Base-by-base conservation (phyloP, 2,329 filamentous ascomycete species). In the Ceratocystis destructans region DNA sequence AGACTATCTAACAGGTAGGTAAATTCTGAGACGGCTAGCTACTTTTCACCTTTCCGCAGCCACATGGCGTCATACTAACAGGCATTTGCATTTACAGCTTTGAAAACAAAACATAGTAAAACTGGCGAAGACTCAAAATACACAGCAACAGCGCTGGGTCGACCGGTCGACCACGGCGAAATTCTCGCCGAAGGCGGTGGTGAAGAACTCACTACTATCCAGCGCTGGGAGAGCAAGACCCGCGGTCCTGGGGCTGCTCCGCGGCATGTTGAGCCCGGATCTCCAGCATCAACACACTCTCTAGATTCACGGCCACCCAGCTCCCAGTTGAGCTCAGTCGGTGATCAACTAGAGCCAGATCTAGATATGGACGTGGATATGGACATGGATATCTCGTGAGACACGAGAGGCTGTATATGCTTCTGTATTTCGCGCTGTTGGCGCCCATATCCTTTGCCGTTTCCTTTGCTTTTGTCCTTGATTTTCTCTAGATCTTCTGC, bases 101-200 rank as follows among this genome's bases (percentile, higher is more conserved):
- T 97, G 53, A 96, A 96, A 76, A 94, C 92, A 77, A 96, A 95
- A 73, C 89, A 96, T 75, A 91, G 87, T 77, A 95, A 94, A 71
- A 89, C 88, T 0, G 89, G 88, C 69, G 90, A 95, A 72, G 91
- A 96, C 72, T 87, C 87, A 8, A 87, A 93, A 72, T 96, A 90
- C 74, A 84, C 87, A 70, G 90, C 90, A 37, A 96, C 93, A 0
- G 82, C 94, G 0, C 79, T 97, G 10, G 93, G 93, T 3, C 86
- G 86, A 70, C 79, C 81, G 57, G 82, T 82, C 62, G 90, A 96
- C 70, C 82, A 86, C 66, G 84, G 84, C 72, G 83, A 87, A 6
- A 78, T 96, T 33, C 79, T 86, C 64, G 87, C 96, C 64, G 91
- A 96, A 73, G 92, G 92, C 55, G 67, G 64, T 37, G 89, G 89